These are phyloP conservation scores for Phlegmacium glaucopus DNA, from an alignment of 768 basidiomycete species.

Conservation along the genomic window DNA sequence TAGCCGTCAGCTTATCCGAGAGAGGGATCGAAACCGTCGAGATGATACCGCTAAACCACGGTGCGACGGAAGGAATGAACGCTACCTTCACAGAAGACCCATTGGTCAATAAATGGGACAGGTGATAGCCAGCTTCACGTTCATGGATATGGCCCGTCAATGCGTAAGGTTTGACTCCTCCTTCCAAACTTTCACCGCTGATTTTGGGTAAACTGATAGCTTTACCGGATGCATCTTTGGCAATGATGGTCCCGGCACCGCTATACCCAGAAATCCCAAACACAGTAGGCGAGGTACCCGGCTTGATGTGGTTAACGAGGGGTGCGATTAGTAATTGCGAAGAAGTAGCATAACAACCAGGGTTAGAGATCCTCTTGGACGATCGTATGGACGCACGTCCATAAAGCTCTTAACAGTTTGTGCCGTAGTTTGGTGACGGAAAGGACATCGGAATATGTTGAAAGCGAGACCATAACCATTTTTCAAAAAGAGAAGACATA, in stretches of 20 bases:
- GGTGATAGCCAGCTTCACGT: conserved; percentile 86
- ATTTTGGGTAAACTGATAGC: conserved; percentile 82
- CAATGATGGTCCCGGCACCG: conserved; percentile 86
- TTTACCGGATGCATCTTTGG: conserved; percentile 62
- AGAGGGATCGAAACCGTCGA: conserved; percentile 85
- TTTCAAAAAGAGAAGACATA: conserved; percentile 8
- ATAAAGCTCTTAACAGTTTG: conserved; percentile 69
- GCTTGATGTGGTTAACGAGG: conserved; percentile 67
- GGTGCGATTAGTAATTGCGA: conserved; percentile 91
- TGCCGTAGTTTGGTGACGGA: neutral
- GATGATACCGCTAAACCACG: conserved; percentile 97
- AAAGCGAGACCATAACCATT: neutral
- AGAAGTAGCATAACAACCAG: conserved; percentile 96
- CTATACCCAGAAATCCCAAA: conserved; percentile 95
- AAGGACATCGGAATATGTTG: neutral
- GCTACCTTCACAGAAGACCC: conserved; percentile 52
- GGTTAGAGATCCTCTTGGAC: conserved; percentile 91
- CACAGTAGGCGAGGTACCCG: conserved; percentile 68
- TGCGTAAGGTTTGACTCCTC: conserved; percentile 80
- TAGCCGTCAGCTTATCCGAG: conserved; percentile 59
- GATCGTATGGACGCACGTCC: conserved; percentile 62
- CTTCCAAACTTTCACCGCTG: conserved; percentile 65
- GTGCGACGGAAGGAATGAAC: conserved; percentile 83
- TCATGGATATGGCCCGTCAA: conserved; percentile 99
- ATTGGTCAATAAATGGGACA: conserved; percentile 54